These are phyloP conservation scores for Neobulgaria alba DNA, from an alignment of 2,329 filamentous ascomycete genomes.

Conservation along the genomic window DNA sequence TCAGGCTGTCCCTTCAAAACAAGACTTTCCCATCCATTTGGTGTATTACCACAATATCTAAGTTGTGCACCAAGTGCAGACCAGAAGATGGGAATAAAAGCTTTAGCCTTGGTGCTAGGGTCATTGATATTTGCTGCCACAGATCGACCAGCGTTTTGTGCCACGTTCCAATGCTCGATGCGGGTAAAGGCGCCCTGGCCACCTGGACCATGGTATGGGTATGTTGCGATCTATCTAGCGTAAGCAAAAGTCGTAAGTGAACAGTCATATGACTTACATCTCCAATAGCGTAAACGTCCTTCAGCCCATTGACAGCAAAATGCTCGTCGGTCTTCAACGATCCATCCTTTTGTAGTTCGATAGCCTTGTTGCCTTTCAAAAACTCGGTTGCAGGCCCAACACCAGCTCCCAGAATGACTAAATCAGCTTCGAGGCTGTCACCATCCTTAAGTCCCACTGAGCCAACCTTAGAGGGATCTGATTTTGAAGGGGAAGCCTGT, in stretches of 20 bases:
- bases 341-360: slow-evolving; percentile 74
- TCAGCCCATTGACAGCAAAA: slow-evolving; percentile 66
- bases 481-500: slow-evolving; percentile 60
- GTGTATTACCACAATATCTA: slow-evolving; percentile 86
- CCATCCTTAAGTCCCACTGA: slow-evolving; percentile 79
- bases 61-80: slow-evolving; percentile 83
- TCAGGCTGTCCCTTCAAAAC: slow-evolving; percentile 69
- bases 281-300: slow-evolving; percentile 85
- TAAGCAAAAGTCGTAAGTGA: neutral
- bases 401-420: slow-evolving; percentile 87
- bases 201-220: slow-evolving; percentile 86
- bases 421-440: slow-evolving; percentile 72
- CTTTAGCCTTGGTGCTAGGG: slow-evolving; percentile 50
- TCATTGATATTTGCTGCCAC: slow-evolving; percentile 71
- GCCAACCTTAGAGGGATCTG: slow-evolving; percentile 65
- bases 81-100: slow-evolving; percentile 95
- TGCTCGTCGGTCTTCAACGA: slow-evolving; percentile 73
- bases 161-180: slow-evolving; percentile 98
- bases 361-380: slow-evolving; percentile 59
- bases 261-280: slow-evolving; percentile 37
- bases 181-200: slow-evolving; percentile 64
- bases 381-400: slow-evolving; percentile 80
- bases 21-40: slow-evolving; percentile 76
- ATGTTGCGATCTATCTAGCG: slow-evolving; percentile 61
- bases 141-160: slow-evolving; percentile 79